phyloP scores from a whole-genome alignment of 2,329 filamentous ascomycete genomes.

The Pseudogymnoascus sp. region DNA sequence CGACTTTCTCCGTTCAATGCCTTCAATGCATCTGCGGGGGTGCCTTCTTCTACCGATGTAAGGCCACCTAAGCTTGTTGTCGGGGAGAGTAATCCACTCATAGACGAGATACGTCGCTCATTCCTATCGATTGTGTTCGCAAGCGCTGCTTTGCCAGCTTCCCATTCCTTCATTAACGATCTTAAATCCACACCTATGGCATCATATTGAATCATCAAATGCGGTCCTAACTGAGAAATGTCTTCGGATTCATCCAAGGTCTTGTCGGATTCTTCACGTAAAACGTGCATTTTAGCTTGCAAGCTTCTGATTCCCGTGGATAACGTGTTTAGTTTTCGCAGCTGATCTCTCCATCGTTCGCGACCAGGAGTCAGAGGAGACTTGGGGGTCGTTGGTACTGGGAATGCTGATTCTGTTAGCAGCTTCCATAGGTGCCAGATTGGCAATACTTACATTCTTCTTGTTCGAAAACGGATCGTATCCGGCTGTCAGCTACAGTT shows the following conservation, averaged over 20 bases:
- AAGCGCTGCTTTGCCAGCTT: constrained; percentile 75
- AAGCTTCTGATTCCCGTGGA: constrained; percentile 85
- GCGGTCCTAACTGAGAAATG: constrained; percentile 67
- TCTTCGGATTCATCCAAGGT: constrained; percentile 66
- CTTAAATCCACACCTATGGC: constrained; percentile 84
- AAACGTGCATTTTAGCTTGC: constrained; percentile 87
- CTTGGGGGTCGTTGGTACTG: constrained; percentile 48
- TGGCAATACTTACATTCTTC: constrained; percentile 59
- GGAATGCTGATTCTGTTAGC: constrained; percentile 39
- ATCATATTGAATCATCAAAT: constrained; percentile 84
- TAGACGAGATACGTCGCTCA: constrained; percentile 59
- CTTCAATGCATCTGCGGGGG: constrained; percentile 62
- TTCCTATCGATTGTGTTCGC: constrained; percentile 75
- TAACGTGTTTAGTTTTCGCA: constrained; percentile 79
- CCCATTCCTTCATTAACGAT: constrained; percentile 75
- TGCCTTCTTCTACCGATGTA: constrained; percentile 51
- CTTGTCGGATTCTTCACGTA: constrained; percentile 81
- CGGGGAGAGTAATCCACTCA: constrained; percentile 49
- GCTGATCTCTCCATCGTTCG: constrained; percentile 76
- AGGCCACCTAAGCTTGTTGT: constrained; percentile 59
- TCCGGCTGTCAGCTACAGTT: constrained; percentile 51
- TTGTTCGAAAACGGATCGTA: constrained; percentile 65
- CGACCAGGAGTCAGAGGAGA: constrained; percentile 60
- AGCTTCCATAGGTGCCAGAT: constrained; percentile 8
- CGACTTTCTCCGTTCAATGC: constrained; percentile 66